Percentiles rank a stretch among this genome's conserved stretches.
phyloP scores from a whole-genome alignment of 2,329 filamentous ascomycete genomes.

The Penicillium brevicompactum region DNA sequence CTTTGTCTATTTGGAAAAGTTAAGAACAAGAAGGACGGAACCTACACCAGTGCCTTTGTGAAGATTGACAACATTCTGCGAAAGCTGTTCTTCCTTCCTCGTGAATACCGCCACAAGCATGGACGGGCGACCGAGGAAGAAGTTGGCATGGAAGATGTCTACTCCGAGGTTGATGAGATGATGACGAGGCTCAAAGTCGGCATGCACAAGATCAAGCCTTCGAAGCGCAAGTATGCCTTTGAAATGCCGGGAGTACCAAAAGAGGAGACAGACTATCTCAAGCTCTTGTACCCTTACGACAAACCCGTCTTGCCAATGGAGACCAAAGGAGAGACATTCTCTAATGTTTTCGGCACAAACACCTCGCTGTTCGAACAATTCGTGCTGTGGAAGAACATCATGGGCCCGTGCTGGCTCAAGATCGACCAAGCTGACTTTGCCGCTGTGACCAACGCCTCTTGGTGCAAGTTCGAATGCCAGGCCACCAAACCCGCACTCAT shows the following conservation, averaged over 20 bases:
- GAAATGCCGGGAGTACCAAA: conserved; percentile 84
- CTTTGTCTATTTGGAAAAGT: conserved; percentile 96
- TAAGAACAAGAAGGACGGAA: conserved; percentile 77
- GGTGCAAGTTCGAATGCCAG: conserved; percentile 92
- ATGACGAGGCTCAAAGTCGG: conserved; percentile 85
- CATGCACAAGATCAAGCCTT: conserved; percentile 92
- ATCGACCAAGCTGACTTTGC: conserved; percentile 84
- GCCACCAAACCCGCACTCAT: conserved; percentile 78
- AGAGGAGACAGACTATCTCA: conserved; percentile 89
- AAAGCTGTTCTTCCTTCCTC: conserved; percentile 90
- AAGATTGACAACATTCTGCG: conserved; percentile 93
- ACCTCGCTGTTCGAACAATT: conserved; percentile 97
- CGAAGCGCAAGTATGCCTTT: conserved; percentile 90
- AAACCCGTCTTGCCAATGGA: conserved; percentile 74
- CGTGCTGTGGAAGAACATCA: conserved; percentile 97
- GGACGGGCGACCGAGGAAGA: conserved; percentile 74
- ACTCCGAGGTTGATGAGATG: conserved; percentile 80
- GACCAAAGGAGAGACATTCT: conserved; percentile 82
- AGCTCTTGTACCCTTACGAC: conserved; percentile 92
- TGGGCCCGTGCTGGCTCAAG: conserved; percentile 97
- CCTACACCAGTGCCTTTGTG: conserved; percentile 88
- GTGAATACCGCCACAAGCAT: conserved; percentile 61
- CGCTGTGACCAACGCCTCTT: conserved; percentile 86
- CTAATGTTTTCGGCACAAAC: conserved; percentile 89
- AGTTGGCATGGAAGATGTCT: conserved; percentile 85